Conservation (phyloP, 495 filamentous ascomycete genomes). For the Durotheca rogersii region DNA sequence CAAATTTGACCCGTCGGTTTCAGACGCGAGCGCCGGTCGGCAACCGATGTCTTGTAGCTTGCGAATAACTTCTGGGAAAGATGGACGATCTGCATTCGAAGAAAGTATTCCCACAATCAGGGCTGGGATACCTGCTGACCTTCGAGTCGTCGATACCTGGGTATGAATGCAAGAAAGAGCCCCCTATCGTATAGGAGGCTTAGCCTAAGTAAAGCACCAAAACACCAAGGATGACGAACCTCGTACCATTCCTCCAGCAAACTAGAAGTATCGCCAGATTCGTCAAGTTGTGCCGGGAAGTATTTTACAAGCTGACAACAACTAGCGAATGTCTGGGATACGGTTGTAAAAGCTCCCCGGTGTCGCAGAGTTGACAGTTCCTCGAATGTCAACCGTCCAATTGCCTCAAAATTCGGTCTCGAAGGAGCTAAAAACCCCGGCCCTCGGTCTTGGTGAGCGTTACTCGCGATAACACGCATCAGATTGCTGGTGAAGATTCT, state of each 20-base stretch:
- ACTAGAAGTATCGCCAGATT: conserved; percentile 32
- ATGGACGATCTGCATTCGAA: conserved; percentile 50
- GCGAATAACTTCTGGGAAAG: conserved; percentile 54
- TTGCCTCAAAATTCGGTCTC: conserved; percentile 48
- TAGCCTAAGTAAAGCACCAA: conserved; percentile 2
- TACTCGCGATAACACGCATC: conserved; percentile 56
- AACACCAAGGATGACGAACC: conserved; percentile 42
- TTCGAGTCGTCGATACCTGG: conserved; percentile 77
- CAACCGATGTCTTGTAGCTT: conserved; percentile 56
- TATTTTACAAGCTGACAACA: conserved; percentile 65
- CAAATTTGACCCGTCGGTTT: conserved; percentile 65
- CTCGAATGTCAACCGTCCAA: conserved; percentile 71
- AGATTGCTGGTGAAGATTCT: conserved; percentile 50
- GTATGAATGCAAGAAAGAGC: conserved; percentile 64
- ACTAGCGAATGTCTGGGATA: conserved; percentile 79
- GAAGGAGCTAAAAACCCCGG: conserved; percentile 41
- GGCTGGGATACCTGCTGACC: conserved; percentile 88
- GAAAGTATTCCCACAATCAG: conserved; percentile 75
- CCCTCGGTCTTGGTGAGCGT: conserved; percentile 36
- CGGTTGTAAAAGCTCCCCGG: conserved; percentile 89
- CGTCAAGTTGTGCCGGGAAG: conserved; percentile 38
- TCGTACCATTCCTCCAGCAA: conserved; percentile 67
- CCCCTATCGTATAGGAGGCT: conserved; percentile 48
- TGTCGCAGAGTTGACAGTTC: conserved; percentile 84
- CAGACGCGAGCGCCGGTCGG: conserved; percentile 46